Evolutionary conservation across 495 filamentous ascomycete genomes (phyloP).

Genomic region (Evansstolkia leycettana): DNA sequence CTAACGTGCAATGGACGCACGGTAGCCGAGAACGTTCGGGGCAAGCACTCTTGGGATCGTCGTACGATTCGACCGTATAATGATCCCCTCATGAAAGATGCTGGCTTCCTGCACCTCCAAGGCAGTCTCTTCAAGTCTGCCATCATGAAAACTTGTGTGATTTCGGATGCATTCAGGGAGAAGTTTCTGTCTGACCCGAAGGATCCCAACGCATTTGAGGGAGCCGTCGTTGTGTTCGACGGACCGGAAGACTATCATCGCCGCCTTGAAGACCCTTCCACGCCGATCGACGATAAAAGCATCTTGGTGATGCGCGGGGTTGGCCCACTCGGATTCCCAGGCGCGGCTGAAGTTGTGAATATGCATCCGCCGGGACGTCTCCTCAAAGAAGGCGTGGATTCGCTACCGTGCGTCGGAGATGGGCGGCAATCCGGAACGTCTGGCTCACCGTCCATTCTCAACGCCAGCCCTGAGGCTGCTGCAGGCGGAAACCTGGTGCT

Average conservation of each 20-base stretch:
- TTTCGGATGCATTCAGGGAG: constrained; percentile 33
- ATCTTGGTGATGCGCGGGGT: constrained; percentile 43
- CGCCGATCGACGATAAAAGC: constrained; percentile 33
- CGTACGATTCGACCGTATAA: constrained; percentile 30
- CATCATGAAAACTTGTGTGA: constrained; percentile 47
- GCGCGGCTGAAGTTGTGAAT: constrained; percentile 44
- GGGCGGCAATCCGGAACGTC: constrained; percentile 44
- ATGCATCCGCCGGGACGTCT: constrained; percentile 40
- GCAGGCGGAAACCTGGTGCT: constrained; percentile 46
- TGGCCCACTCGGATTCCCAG: constrained; percentile 41
- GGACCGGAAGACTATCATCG: constrained; percentile 40
- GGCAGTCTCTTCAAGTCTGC: constrained; percentile 41
- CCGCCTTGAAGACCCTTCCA: constrained; percentile 32
- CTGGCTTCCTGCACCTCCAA: constrained; percentile 38
- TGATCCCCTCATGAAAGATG: constrained; percentile 34
- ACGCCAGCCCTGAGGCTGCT: constrained; percentile 48
- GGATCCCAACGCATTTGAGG: constrained; percentile 41
- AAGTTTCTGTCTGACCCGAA: constrained; percentile 35
- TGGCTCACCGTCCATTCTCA: constrained; percentile 42
- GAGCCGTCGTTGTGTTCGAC: constrained; percentile 38
- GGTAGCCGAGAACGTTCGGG: constrained; percentile 27
- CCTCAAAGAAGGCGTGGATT: constrained; percentile 33
- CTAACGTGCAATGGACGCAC: constrained; percentile 34
- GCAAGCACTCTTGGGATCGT: constrained; percentile 32
- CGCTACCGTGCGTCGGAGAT: constrained; percentile 43